phyloP scores from a whole-genome alignment of 768 basidiomycete species.

The Calocera viscosa region DNA sequence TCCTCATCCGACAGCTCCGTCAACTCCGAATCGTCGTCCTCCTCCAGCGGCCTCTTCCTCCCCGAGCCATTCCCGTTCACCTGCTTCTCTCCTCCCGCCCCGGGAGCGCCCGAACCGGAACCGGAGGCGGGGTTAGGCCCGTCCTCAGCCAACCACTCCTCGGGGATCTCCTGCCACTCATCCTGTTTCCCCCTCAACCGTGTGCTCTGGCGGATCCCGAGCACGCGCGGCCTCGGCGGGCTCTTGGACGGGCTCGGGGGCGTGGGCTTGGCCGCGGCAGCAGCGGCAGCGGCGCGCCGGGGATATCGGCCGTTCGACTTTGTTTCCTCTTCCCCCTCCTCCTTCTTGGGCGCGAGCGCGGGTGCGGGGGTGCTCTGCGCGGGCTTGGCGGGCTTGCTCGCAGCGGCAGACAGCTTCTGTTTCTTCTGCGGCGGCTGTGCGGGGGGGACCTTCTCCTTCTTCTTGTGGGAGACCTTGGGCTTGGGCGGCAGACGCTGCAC shows the following conservation, averaged over 20 bases:
- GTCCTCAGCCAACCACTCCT: constrained; percentile 47
- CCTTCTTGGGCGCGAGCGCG: constrained; percentile 6
- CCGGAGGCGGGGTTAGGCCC: too few relatives aligned
- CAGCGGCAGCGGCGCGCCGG: neutral
- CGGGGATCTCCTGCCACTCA: constrained; percentile 69
- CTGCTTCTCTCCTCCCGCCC: constrained; percentile 16
- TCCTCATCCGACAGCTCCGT: constrained; percentile 41
- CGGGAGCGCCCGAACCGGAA: too few relatives aligned
- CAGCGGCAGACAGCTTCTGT: constrained; percentile 16
- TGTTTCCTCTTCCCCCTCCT: neutral
- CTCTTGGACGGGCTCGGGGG: neutral
- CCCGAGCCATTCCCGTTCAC: constrained; percentile 19
- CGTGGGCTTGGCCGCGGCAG: neutral
- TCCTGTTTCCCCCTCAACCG: constrained; percentile 45
- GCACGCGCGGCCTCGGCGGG: constrained; percentile 24
- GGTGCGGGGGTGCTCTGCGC: constrained; percentile 8
- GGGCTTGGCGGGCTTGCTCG: constrained; percentile 16
- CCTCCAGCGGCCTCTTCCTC: constrained; percentile 44
- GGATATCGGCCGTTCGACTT: neutral
- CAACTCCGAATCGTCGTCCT: constrained; percentile 56
- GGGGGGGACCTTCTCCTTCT: constrained; percentile 26
- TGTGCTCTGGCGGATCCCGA: constrained; percentile 55
- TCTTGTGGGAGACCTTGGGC: constrained; percentile 18
- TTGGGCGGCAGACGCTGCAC: constrained; percentile 59
- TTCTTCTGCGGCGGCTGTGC: constrained; percentile 29